Base-by-base conservation (phyloP, 129 eudicot genomes). In the Kitagawia praeruptora region DNA sequence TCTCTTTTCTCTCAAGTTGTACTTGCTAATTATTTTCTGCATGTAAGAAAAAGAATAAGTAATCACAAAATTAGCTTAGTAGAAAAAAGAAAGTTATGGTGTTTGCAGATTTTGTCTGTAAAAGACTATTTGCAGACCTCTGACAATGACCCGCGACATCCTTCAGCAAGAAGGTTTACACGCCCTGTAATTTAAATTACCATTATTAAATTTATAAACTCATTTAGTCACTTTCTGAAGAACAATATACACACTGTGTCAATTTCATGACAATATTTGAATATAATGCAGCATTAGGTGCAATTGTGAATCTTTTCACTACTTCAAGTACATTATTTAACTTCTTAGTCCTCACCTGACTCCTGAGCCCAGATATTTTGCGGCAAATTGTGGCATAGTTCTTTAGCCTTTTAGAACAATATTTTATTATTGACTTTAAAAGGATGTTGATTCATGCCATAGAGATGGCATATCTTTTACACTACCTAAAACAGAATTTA, bases 71-170 rank as follows among this genome's bases (percentile, higher is more conserved):
- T 16, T 53, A 54, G 54, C 78, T 58, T 34, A 47, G 41, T 51
- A 77, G 45, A 56, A 66, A 27, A 75, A 71, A 58, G 49, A 70
- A 49, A 77, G 27, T 11, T 10, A 6, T 1, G 15, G 49, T 46
- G 38, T 58, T 58, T 41, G 27, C n/a, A 46, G 49, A 46, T 46
- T 12, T 46, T 46, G 49, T 46, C 49, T 66, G 23, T 11, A 70
- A 79, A 34, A 66, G 8, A 66, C 21, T 31, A 38, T 70, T 41
- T 34, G 66, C 79, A 86, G 79, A 92, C 99, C 99, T 95, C 97
- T 41, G 99, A 95, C 28, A 95, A 87, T 81, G 99, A 92, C 79
- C 99, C 99, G 76, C 99, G 92, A 84, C 97, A 95, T 49, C 99
- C 99, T 88, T 95, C 99, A 25, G 94, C 97, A 70, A 95, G 84